These are phyloP conservation scores for Beta macrorhiza DNA, from an alignment of 179 eudicot genomes.

Conservation along the genomic window DNA sequence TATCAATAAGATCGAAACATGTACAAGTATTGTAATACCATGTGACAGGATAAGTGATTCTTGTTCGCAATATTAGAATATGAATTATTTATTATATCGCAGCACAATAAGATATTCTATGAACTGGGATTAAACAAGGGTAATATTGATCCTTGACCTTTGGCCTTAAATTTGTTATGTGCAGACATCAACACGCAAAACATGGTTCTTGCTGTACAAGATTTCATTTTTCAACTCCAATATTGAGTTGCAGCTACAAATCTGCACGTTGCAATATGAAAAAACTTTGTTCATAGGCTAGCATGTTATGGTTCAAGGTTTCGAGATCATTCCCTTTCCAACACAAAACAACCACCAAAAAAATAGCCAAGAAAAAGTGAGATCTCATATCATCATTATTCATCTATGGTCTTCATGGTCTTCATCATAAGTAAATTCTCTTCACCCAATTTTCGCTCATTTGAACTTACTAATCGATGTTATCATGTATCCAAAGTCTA, in stretches of 20 bases:
- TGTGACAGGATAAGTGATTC: slow-evolving; percentile 19
- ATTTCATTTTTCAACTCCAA: not conserved
- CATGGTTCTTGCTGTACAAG: slow-evolving; percentile 11
- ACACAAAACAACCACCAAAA: too few relatives aligned
- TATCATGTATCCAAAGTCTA: too few relatives aligned
- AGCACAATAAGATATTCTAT: not conserved
- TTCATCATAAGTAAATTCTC: not conserved
- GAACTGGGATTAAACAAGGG: not conserved
- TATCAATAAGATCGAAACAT: not conserved
- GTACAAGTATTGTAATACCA: slow-evolving; percentile 6
- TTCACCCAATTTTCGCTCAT: too few relatives aligned
- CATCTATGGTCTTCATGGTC: not conserved
- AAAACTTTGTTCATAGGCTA: slow-evolving; percentile 19
- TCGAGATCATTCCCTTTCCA: not conserved
- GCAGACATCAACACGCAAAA: slow-evolving; percentile 8
- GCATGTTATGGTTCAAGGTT: slow-evolving; percentile 14
- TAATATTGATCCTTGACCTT: not conserved
- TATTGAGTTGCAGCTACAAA: not conserved
- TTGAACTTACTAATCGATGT: too few relatives aligned
- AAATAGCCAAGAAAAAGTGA: not conserved
- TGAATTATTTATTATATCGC: not conserved
- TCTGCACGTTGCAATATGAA: slow-evolving; percentile 24
- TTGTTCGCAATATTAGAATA: not conserved
- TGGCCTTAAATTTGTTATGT: not conserved
- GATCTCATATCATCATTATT: not conserved